Conservation (phyloP, 2,329 filamentous ascomycete genomes). For the Xylariales sp. region DNA sequence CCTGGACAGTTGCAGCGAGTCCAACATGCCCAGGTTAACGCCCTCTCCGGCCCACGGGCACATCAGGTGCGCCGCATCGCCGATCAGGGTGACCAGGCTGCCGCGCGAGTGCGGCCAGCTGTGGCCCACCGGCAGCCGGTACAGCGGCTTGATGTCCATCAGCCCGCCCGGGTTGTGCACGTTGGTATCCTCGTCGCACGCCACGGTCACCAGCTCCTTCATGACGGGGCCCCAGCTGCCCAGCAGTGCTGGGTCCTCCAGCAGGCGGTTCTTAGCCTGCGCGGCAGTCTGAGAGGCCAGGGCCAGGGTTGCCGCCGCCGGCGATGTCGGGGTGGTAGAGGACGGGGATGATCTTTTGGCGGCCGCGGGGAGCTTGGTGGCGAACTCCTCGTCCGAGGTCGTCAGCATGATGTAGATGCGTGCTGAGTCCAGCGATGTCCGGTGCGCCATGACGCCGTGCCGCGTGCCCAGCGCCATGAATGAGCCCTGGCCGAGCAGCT, state of each 20-base stretch:
- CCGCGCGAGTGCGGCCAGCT: slow-evolving; percentile 25
- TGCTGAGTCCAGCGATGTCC: slow-evolving; percentile 11
- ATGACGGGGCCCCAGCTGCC: neutral
- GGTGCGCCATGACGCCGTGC: slow-evolving; percentile 2
- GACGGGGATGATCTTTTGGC: too few relatives aligned
- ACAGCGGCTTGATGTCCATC: slow-evolving; percentile 9
- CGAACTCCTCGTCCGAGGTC: slow-evolving; percentile 18
- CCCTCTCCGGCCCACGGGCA: slow-evolving; percentile 43
- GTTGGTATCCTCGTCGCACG: slow-evolving; percentile 2
- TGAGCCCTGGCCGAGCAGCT: neutral
- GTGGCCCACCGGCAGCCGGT: slow-evolving; percentile 18
- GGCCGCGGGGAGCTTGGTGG: too few relatives aligned
- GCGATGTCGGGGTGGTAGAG: too few relatives aligned
- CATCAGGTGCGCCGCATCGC: slow-evolving; percentile 47
- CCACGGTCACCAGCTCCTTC: slow-evolving; percentile 1
- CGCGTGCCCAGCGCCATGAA: slow-evolving; percentile 2
- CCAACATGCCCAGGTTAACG: slow-evolving; percentile 43
- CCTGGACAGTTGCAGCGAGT: slow-evolving; percentile 33
- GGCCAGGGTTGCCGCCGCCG: slow-evolving; percentile 4
- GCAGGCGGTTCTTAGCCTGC: slow-evolving; percentile 2
- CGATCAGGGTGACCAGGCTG: slow-evolving; percentile 46
- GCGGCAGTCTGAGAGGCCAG: slow-evolving; percentile 4
- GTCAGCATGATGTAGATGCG: slow-evolving; percentile 24
- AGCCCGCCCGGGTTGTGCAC: neutral
- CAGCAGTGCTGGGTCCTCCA: neutral